Base-by-base conservation (phyloP, 2,329 filamentous ascomycete genomes). In the Colletotrichum somersetense region DNA sequence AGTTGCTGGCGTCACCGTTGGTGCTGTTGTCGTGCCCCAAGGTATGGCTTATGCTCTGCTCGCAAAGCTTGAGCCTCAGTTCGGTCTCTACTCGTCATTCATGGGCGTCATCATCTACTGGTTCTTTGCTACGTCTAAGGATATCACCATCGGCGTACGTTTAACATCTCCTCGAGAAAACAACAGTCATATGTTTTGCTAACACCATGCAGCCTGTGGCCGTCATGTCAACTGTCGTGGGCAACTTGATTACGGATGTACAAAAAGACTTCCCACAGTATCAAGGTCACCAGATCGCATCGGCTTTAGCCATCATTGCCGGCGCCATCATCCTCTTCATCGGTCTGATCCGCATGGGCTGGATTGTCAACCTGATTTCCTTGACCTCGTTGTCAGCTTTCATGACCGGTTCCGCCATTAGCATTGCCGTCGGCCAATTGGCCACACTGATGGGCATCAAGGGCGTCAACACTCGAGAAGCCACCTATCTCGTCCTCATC, bases 111-210 rank as follows among this genome's bases (percentile, higher is more conserved):
- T 97, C 74, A 87, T 97, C 73, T 99, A 99, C 83, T 98, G 96
- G 96, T 93, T 98, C 79, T 98, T 98, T 78, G 96, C 95, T 44
- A 99, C 96, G 0, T 98, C 96, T 18, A 99, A 98, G 80, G 96
- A 99, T 81, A 98, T 99, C 78, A 98, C 96, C 12, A 98, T 98
- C 68, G 96, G 96, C 20, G 92, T 93, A 86, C 83, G 91, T 88
- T 88, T 2, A 5, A 62, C 61, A 71, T 70, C 40, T 33, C n/a
- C n/a, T 10, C 8, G 5, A 12, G 20, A 48, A 7, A 11, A 48
- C 58, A 33, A 53, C 11, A 38, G 1, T 12, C 6, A 2, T 35
- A 35, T 18, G 5, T 35, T 12, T 35, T 52, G 38, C 69, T 76
- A 40, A 75, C 74, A 61, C 33, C 7, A 48, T 59, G 3, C 74